A percentile compares a stretch with the other conserved stretches of the same genome.
These are phyloP conservation scores for Cadophora luteo-olivacea DNA, from an alignment of 2,329 filamentous ascomycete genomes.

Conservation along the genomic window DNA sequence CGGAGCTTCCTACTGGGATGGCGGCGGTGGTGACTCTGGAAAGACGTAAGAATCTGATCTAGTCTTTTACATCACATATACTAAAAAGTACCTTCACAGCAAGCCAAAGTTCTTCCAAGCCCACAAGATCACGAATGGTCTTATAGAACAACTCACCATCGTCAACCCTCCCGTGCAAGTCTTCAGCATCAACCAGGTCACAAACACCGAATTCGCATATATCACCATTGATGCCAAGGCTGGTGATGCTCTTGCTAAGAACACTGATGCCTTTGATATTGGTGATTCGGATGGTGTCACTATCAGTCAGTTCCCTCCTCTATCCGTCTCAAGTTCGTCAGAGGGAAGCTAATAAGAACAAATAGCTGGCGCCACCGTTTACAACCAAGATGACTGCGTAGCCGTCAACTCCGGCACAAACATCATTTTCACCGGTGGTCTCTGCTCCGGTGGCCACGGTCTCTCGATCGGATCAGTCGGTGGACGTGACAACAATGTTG, in stretches of 20 bases:
- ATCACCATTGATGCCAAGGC: slow-evolving; percentile 21
- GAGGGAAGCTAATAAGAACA: no score
- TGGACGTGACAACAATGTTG: slow-evolving; percentile 16
- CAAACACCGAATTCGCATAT: slow-evolving; percentile 16
- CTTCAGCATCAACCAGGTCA: slow-evolving; percentile 23
- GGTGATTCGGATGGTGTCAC: slow-evolving; percentile 52
- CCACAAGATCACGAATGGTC: slow-evolving; percentile 17
- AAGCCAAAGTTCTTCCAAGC: slow-evolving; percentile 26
- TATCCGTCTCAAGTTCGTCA: no score
- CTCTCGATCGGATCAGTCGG: slow-evolving; percentile 22
- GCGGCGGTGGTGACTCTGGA: slow-evolving; percentile 10
- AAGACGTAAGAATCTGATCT: background rate
- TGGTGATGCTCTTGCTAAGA: slow-evolving; percentile 47
- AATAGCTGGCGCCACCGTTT: slow-evolving; percentile 51
- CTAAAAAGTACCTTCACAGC: background rate
- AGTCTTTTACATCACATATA: background rate
- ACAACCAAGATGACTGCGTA: slow-evolving; percentile 65
- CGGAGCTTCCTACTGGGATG: slow-evolving; percentile 24
- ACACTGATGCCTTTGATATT: slow-evolving; percentile 61
- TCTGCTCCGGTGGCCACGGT: slow-evolving; percentile 34
- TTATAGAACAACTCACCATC: slow-evolving; percentile 22
- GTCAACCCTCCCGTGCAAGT: slow-evolving; percentile 23
- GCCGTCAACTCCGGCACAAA: slow-evolving; percentile 59
- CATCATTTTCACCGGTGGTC: slow-evolving; percentile 33
- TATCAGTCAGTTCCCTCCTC: slow-evolving; percentile 46